These are phyloP conservation scores for Emergomyces africanus DNA, from an alignment of 2,329 filamentous ascomycete genomes.

Conservation along the genomic window DNA sequence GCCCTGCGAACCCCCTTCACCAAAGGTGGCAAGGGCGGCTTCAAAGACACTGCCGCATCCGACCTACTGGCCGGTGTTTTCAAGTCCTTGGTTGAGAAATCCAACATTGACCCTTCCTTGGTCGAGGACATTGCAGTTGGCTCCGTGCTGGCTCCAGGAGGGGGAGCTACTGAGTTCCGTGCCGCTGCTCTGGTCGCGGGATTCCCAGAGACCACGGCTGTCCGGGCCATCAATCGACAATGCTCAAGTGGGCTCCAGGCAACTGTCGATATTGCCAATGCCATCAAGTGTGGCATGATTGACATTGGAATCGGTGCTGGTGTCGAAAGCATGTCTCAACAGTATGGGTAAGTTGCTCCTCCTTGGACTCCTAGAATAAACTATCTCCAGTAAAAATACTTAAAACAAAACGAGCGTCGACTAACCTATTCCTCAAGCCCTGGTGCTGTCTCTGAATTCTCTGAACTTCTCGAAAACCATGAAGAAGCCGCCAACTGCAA, in stretches of 20 bases:
- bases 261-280: conserved; percentile 86
- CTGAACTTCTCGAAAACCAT: conserved; percentile 69
- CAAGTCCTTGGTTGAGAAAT: conserved; percentile 68
- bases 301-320: conserved; percentile 88
- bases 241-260: conserved; percentile 90
- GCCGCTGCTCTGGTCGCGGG: conserved; percentile 83
- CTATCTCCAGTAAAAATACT: neutral
- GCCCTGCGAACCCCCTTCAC: conserved; percentile 86
- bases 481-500: conserved; percentile 87
- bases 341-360: conserved; percentile 69
- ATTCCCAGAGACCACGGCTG: conserved; percentile 73
- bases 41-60: conserved; percentile 85
- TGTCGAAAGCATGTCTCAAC: conserved; percentile 88
- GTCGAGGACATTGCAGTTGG: conserved; percentile 92
- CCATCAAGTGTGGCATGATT: conserved; percentile 84
- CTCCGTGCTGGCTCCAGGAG: conserved; percentile 80
- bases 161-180: conserved; percentile 92
- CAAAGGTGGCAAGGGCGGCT: conserved; percentile 81
- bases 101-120: conserved; percentile 71
- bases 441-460: conserved; percentile 81
- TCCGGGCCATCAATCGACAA: conserved; percentile 82
- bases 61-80: conserved; percentile 79
- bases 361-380: neutral
- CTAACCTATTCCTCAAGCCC: conserved; percentile 40
- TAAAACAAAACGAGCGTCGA: neutral